Evolutionary conservation across 805 yeast species (phyloP), one percentile per base, ranked within the genome.

Genomic region (Clavispora carvajalis): DNA sequence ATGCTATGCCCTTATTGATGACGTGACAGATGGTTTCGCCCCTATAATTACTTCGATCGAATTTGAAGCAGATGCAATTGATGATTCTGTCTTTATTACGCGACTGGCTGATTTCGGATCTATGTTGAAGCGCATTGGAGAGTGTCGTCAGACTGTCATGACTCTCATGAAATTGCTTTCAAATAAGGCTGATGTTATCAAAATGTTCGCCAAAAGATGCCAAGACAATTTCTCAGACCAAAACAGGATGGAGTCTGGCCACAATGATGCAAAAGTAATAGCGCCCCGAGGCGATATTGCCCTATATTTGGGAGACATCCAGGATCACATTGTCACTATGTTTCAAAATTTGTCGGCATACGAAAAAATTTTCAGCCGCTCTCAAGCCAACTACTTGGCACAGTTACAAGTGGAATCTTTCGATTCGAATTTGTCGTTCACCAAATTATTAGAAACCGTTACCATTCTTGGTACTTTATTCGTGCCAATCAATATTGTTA

Each of bases 301-400:
- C n/a, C 26, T 36, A 7, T 36, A 36, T 31, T 26, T 36, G 25
- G 38, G 38, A 13, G 38, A 36, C 18, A 36, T 36, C 26, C 38
- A 36, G 38, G 38, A 36, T 23, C 38, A 36, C 17, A 19, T 36
- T 18, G 21, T 36, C 21, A 36, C 38, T n/a, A 36, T 36, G 38
- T 36, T 19, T 11, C 38, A 19, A 28, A 36, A 25, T 17, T 12
- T 36, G 7, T 12, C 18, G 3, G 38, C 38, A 3, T 36, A 36
- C 26, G 38, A 36, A 16, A 36, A 26, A 28, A 36, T 36, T 19
- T 28, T 36, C 25, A 26, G 33, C 18, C 33, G 38, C 7, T 36
- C 34, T 4, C 31, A 36, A 13, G 15, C 31, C 12, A 36, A 36
- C 28, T 36, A 36, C 26, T 26, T 36, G 23, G 38, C 38, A 13